These are phyloP conservation scores for Tetrahymena malaccensis DNA, from an alignment of 73 alveolate genomes.

Conservation along the genomic window DNA sequence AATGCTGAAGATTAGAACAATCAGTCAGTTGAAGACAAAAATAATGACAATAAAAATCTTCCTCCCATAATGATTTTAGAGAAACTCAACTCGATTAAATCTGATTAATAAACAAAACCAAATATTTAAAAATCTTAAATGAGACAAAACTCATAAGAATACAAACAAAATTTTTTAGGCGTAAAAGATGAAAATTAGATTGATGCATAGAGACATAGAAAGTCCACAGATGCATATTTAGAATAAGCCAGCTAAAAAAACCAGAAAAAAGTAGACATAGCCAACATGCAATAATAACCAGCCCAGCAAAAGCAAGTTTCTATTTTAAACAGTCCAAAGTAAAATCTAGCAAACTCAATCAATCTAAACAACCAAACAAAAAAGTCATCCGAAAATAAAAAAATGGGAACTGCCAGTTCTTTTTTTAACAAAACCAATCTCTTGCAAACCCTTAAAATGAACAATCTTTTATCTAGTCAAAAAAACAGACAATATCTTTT, in stretches of 20 bases:
- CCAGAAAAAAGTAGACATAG: neutral
- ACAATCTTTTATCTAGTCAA: neutral
- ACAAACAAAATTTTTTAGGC: too few relatives aligned
- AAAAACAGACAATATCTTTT: neutral
- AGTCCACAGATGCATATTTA: neutral
- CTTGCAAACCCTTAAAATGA: neutral
- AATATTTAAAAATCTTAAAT: neutral
- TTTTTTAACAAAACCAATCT: neutral
- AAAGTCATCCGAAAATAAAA: neutral
- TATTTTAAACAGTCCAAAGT: neutral
- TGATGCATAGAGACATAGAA: neutral
- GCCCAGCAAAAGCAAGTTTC: neutral
- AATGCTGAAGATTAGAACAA: neutral
- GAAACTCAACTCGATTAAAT: neutral
- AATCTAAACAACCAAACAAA: neutral
- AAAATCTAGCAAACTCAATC: neutral
- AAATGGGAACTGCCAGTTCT: neutral
- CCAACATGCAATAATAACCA: neutral
- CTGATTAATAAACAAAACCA: neutral
- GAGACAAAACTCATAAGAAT: neutral
- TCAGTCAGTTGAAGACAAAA: neutral
- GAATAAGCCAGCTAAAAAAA: neutral
- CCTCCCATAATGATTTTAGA: neutral
- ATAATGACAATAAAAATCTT: neutral
- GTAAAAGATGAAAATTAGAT: neutral